Percentiles rank a stretch among this genome's conserved stretches.
phyloP scores from a whole-genome alignment of 2,329 filamentous ascomycete genomes.

The Colletotrichum lini region DNA sequence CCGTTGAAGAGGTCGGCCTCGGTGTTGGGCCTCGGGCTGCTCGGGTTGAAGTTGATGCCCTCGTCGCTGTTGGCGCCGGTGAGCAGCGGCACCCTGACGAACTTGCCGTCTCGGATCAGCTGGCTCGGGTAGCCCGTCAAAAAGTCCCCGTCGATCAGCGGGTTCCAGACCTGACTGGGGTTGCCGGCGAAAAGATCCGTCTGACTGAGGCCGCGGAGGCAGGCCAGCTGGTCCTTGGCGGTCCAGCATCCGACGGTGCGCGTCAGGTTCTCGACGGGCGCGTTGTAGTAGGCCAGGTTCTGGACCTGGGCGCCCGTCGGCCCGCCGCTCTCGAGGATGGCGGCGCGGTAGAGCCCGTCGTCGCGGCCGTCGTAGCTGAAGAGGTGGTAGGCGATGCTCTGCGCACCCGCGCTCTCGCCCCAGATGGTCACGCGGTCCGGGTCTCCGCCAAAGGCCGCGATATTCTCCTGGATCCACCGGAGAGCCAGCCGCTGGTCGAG shows the following conservation, averaged over 20 bases:
- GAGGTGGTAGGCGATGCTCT: constrained; percentile 62
- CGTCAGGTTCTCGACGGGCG: constrained; percentile 53
- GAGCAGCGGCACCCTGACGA: constrained; percentile 60
- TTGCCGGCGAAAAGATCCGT: constrained; percentile 53
- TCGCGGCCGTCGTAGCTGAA: constrained; percentile 70
- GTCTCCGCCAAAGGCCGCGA: constrained; percentile 65
- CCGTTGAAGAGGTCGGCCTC: constrained; percentile 59
- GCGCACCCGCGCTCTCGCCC: constrained; percentile 62
- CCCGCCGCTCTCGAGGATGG: constrained; percentile 67
- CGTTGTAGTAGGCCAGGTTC: constrained; percentile 53
- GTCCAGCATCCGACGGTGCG: constrained; percentile 54
- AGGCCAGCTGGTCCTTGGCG: constrained; percentile 53
- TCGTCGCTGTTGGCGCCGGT: constrained; percentile 66
- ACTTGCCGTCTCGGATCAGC: constrained; percentile 58
- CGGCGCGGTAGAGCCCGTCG: constrained; percentile 67
- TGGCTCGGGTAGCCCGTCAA: constrained; percentile 63
- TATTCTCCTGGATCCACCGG: constrained; percentile 68
- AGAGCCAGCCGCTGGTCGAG: constrained; percentile 65
- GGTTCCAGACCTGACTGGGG: constrained; percentile 57
- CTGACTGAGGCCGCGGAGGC: constrained; percentile 52
- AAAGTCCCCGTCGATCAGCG: constrained; percentile 63
- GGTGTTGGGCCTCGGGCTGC: constrained; percentile 57
- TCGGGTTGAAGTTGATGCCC: constrained; percentile 55
- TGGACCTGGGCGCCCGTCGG: constrained; percentile 51
- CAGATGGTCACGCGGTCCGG: constrained; percentile 62